Conservation (phyloP, 179 eudicot genomes). For the Nepenthes alata region DNA sequence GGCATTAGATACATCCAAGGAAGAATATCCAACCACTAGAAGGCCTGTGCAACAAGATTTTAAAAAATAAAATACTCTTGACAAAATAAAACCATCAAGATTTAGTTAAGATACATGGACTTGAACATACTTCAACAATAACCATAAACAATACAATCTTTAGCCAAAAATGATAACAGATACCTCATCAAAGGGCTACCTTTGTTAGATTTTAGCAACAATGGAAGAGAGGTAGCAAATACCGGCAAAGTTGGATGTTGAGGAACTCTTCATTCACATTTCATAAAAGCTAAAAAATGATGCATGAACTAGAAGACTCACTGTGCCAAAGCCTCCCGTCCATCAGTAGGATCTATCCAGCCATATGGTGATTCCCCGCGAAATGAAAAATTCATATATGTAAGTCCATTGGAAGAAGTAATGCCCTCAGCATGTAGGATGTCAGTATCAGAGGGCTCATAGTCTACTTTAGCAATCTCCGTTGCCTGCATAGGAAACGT, state of each 20-base stretch:
- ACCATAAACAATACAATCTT: too few relatives aligned
- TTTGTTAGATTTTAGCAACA: too few relatives aligned
- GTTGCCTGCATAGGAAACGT: slow-evolving; percentile 34
- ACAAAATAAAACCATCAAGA: too few relatives aligned
- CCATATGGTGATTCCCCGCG: slow-evolving; percentile 11
- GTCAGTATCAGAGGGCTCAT: slow-evolving; percentile 66
- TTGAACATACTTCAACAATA: too few relatives aligned
- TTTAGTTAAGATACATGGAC: too few relatives aligned
- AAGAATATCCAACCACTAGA: background rate
- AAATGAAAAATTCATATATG: slow-evolving; percentile 48
- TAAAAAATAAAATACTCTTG: too few relatives aligned
- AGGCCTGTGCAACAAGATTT: too few relatives aligned
- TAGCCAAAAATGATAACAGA: too few relatives aligned
- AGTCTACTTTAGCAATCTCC: slow-evolving; percentile 55
- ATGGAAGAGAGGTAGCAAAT: background rate
- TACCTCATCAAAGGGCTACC: too few relatives aligned
- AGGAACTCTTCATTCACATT: too few relatives aligned
- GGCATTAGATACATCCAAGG: background rate
- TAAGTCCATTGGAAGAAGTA: slow-evolving; percentile 37
- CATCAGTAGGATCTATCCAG: slow-evolving; percentile 12
- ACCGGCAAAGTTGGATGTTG: background rate
- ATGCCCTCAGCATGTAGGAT: slow-evolving; percentile 60
- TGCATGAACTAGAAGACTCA: slow-evolving; percentile 10
- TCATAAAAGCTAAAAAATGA: background rate
- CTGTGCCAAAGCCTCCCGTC: slow-evolving; percentile 22